Evolutionary conservation across 2,329 filamentous ascomycete species (phyloP).

Genomic region (Colletotrichum karsti): DNA sequence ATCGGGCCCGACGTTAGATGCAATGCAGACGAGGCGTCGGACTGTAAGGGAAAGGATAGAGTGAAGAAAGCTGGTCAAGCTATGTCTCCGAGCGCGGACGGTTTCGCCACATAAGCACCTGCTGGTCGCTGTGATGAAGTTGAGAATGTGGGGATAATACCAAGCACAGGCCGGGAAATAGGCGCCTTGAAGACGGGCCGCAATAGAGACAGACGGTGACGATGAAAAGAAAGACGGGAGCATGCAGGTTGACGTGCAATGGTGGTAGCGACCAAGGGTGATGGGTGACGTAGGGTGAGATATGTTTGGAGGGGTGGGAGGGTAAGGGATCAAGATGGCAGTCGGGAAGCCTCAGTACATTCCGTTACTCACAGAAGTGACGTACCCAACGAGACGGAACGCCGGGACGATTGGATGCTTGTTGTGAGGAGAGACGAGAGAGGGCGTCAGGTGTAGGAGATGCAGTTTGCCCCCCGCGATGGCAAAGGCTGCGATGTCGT

Average conservation of each 20-base stretch:
- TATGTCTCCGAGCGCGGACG: background rate
- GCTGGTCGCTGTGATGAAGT: background rate
- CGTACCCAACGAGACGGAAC: slow-evolving; percentile 15
- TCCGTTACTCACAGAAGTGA: slow-evolving; percentile 26
- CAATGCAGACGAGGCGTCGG: background rate
- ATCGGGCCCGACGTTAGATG: slow-evolving; percentile 4
- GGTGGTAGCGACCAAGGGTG: background rate
- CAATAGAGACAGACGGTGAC: background rate
- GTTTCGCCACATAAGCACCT: background rate
- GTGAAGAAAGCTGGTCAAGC: background rate
- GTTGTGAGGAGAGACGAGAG: background rate
- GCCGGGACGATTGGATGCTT: slow-evolving; percentile 2
- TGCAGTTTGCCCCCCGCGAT: slow-evolving; percentile 13
- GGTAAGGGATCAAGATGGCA: background rate
- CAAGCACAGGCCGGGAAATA: background rate
- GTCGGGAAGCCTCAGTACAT: slow-evolving; percentile 1
- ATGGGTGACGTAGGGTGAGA: slow-evolving; percentile 22
- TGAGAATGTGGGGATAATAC: background rate
- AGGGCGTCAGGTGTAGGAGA: background rate
- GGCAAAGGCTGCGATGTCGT: slow-evolving; percentile 11
- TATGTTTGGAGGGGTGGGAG: background rate
- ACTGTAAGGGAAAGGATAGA: background rate
- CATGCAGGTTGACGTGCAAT: slow-evolving; percentile 4
- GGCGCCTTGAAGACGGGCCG: background rate
- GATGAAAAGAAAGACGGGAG: background rate